These are phyloP conservation scores for Sclerotinia borealis DNA, from an alignment of 2,329 filamentous ascomycete genomes.

Conservation along the genomic window DNA sequence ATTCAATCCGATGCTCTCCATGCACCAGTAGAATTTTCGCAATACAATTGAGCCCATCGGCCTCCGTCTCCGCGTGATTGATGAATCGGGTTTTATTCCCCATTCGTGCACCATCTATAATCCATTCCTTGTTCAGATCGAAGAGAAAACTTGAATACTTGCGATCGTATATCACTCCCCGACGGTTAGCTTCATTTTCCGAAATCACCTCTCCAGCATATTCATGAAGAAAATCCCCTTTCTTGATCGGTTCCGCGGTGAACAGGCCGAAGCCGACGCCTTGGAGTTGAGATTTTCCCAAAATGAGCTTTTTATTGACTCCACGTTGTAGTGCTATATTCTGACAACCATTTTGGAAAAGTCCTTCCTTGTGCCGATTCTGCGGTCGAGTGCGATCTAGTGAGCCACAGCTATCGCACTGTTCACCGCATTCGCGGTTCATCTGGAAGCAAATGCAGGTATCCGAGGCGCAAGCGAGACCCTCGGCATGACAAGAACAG, in stretches of 20 bases:
- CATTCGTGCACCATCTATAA: slow-evolving; percentile 66
- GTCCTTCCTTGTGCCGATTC: slow-evolving; percentile 53
- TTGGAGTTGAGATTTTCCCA: slow-evolving; percentile 64
- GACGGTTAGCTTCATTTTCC: slow-evolving; percentile 26
- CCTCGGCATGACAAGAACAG: slow-evolving; percentile 56
- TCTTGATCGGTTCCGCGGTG: slow-evolving; percentile 38
- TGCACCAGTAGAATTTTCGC: slow-evolving; percentile 67
- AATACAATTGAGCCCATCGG: slow-evolving; percentile 55
- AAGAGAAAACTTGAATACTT: slow-evolving; percentile 44
- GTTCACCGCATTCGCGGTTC: slow-evolving; percentile 75
- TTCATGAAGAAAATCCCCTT: slow-evolving; percentile 71
- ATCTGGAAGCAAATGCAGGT: slow-evolving; percentile 66
- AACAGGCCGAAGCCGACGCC: slow-evolving; percentile 71
- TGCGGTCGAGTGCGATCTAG: slow-evolving; percentile 60
- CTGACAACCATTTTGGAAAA: slow-evolving; percentile 57
- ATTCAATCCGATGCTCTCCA: slow-evolving; percentile 69
- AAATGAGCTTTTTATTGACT: slow-evolving; percentile 55
- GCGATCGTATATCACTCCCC: slow-evolving; percentile 34
- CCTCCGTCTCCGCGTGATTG: slow-evolving; percentile 65
- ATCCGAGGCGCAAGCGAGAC: slow-evolving; percentile 52
- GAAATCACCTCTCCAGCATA: slow-evolving; percentile 71
- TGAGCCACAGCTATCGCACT: slow-evolving; percentile 66
- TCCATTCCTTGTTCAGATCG: slow-evolving; percentile 42
- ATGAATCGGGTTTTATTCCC: slow-evolving; percentile 81
- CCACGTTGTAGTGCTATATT: slow-evolving; percentile 69